Base-by-base conservation (phyloP, 2,329 filamentous ascomycete genomes). In the Trichoderma semiorbis region DNA sequence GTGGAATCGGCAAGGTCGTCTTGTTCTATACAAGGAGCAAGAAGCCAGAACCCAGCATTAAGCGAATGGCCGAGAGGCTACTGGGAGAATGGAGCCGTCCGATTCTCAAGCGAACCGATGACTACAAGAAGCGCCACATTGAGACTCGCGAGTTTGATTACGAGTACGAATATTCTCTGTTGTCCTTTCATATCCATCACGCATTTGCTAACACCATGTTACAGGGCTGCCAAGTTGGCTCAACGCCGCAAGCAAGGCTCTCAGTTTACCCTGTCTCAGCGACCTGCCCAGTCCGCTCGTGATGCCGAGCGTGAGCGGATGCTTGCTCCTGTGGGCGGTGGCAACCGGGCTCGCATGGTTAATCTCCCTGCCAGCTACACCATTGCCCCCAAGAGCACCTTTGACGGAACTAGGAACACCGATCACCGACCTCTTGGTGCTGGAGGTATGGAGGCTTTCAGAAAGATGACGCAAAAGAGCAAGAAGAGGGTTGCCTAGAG, bases 1-100 rank as follows among this genome's bases (percentile, higher is more conserved):
- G 93, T 77, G 95, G 95, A 24, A 96, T 99, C 75, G 96, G 96
- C 79, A 98, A 98, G 81, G 94, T 99, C 62, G 92, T 98, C 67
- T 89, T 97, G 74, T 99, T 98, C 84, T 99, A 99, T 83, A 98
- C 95, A 65, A 95, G 95, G 83, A 97, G 93, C 85, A 97, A 95
- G 84, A 92, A 93, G 75, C 92, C 95, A 1, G 93, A 98, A 82
- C 85, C 91, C 5, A 88, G 87, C 73, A 98, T 99, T 85, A 98
- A 98, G 85, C 91, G 95, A 75, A 93, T 95, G 83, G 96, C 96
- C 0, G 95, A 98, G 84, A 90, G 93, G 63, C 86, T 98, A n/a
- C 86, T 98, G 71, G 93, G 93, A 71, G 95, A 98, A 79, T 99
- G 96, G 96, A 97, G 94, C 75, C 88, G 96, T 53, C 95, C 95